phyloP scores from a whole-genome alignment of 163 green algal genomes.

The Prototheca cutis region DNA sequence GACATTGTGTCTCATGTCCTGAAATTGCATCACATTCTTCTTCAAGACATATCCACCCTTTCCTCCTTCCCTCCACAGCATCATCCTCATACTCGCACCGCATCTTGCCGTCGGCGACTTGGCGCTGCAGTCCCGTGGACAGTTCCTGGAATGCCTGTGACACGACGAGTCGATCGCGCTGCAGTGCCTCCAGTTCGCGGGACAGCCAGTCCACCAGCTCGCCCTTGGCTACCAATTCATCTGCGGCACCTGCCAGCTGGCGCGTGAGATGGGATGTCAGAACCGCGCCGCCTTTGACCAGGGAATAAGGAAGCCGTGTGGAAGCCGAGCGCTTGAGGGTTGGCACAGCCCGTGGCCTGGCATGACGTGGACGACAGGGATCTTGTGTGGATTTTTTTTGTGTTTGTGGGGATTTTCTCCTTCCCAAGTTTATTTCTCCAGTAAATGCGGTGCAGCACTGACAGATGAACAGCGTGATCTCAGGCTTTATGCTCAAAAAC shows the following conservation, averaged over 20 bases:
- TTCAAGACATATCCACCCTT: not conserved
- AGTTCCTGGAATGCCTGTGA: conserved; percentile 26
- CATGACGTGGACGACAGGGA: not conserved
- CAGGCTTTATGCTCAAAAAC: not conserved
- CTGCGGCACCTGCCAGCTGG: conserved; percentile 26
- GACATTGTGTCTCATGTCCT: not conserved
- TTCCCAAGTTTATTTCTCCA: not conserved
- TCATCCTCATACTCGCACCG: not conserved
- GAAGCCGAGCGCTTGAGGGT: not conserved
- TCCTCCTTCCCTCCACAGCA: not conserved
- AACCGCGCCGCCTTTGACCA: not conserved
- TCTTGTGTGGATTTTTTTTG: no score
- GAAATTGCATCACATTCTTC: not conserved
- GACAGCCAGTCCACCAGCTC: conserved; percentile 30
- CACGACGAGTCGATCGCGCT: conserved; percentile 37
- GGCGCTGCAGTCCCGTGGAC: conserved; percentile 13
- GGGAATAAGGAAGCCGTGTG: not conserved
- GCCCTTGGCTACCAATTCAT: conserved; percentile 30
- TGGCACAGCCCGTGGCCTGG: not conserved
- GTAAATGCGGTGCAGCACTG: not conserved
- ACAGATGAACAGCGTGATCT: not conserved
- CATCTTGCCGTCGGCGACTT: not conserved
- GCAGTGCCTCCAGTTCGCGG: conserved; percentile 30
- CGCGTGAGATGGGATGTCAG: conserved; percentile 18
- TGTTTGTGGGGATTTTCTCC: no score